These are phyloP conservation scores for Penicillium cinerascens DNA, from an alignment of 495 filamentous ascomycete species.

Conservation along the genomic window DNA sequence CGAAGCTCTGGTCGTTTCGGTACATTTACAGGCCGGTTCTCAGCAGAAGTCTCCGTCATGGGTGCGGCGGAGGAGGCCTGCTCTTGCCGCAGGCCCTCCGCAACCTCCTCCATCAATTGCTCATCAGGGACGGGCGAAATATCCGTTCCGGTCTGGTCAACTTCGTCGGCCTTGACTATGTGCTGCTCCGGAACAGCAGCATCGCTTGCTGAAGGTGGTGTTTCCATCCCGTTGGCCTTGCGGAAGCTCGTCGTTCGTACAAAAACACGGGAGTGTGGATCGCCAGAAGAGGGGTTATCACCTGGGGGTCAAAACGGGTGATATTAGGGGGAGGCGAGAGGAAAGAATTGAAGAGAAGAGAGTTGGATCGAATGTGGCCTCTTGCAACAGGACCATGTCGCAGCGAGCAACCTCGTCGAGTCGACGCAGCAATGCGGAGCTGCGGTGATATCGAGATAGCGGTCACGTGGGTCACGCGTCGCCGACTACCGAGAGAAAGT, in stretches of 20 bases:
- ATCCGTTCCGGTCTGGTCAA: conserved; percentile 53
- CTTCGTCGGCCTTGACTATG: conserved; percentile 53
- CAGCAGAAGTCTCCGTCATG: conserved; percentile 2
- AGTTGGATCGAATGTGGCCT: background rate
- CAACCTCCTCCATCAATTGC: conserved; percentile 47
- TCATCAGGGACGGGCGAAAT: conserved; percentile 49
- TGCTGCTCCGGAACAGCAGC: conserved; percentile 33
- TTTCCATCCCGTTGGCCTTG: conserved; percentile 29
- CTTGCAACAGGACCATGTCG: conserved; percentile 1
- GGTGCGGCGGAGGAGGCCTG: conserved; percentile 24
- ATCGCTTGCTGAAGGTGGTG: conserved; percentile 19
- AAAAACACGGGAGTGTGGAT: conserved; percentile 6
- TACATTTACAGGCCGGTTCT: conserved; percentile 13
- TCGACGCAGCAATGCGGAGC: background rate
- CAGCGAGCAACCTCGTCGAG: background rate
- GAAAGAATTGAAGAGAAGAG: background rate
- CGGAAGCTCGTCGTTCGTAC: conserved; percentile 1
- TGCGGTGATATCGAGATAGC: conserved; percentile 8
- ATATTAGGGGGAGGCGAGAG: conserved; percentile 10
- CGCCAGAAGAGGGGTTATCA: background rate
- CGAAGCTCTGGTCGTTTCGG: conserved; percentile 50
- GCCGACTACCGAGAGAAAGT: background rate
- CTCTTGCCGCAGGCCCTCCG: conserved; percentile 47
- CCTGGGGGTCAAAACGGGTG: background rate
- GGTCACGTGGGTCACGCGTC: conserved; percentile 4